Conservation (phyloP, 306 rosid genomes). For the Boehmeria nivea region DNA sequence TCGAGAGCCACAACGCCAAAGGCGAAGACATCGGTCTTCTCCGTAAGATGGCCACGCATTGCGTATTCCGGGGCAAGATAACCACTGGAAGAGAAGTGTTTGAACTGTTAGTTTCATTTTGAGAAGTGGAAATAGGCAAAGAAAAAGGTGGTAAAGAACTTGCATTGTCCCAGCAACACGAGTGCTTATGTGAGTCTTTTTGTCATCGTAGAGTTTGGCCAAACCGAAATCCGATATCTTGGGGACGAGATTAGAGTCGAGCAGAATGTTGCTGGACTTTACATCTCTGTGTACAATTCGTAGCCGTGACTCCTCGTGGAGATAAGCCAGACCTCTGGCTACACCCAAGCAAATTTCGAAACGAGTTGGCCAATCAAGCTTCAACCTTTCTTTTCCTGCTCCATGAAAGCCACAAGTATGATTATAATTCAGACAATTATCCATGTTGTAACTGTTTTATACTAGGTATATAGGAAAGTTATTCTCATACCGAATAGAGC, state of each 20-base stretch:
- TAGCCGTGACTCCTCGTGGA: conserved; percentile 67
- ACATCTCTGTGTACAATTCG: conserved; percentile 82
- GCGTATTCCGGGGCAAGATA: conserved; percentile 89
- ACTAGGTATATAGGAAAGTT: conserved; percentile 1
- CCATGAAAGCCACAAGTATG: conserved; percentile 1
- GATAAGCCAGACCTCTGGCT: conserved; percentile 74
- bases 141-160: too few relatives aligned
- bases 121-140: too few relatives aligned
- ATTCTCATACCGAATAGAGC: conserved; percentile 67
- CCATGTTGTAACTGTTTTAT: too few relatives aligned
- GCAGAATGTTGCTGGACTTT: conserved; percentile 74
- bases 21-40: conserved; percentile 80
- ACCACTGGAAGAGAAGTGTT: conserved; percentile 37
- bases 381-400: conserved; percentile 39
- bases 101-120: too few relatives aligned
- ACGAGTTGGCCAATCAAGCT: conserved; percentile 60
- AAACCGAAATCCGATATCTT: conserved; percentile 82
- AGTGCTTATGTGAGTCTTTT: conserved; percentile 74
- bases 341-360: conserved; percentile 64
- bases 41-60: conserved; percentile 80
- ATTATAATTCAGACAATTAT: too few relatives aligned
- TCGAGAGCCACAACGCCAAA: conserved; percentile 86
- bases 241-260: conserved; percentile 52
- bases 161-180: conserved; percentile 79
- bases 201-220: conserved; percentile 75